Conservation (phyloP, 1,139 yeast genomes). For the Taphrina communis region DNA sequence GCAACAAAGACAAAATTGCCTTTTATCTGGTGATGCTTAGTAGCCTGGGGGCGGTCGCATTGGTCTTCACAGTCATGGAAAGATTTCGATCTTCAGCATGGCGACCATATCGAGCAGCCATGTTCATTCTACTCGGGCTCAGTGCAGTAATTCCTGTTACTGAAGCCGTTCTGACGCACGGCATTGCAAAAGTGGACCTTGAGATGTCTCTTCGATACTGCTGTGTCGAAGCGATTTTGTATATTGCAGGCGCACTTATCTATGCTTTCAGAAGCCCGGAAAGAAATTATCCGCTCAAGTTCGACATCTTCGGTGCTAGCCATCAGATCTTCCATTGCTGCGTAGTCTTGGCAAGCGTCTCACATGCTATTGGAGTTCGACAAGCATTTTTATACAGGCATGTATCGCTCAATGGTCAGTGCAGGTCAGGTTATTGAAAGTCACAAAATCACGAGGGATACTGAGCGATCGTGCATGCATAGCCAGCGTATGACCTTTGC, state of each 20-base stretch:
- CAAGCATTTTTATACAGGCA: conserved; percentile 59
- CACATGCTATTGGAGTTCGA: conserved; percentile 73
- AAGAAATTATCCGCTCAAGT: conserved; percentile 62
- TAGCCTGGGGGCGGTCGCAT: conserved; percentile 66
- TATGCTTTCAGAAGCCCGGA: conserved; percentile 86
- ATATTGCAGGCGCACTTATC: conserved; percentile 76
- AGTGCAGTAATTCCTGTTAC: conserved; percentile 76
- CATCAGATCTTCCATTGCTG: conserved; percentile 86
- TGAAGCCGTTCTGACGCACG: conserved; percentile 58
- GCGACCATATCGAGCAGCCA: conserved; percentile 75
- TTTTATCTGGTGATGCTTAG: conserved; percentile 60
- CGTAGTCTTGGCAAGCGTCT: conserved; percentile 79
- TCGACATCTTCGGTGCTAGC: conserved; percentile 57
- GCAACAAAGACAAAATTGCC: conserved; percentile 55
- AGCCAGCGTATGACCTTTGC: neutral
- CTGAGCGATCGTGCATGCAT: neutral
- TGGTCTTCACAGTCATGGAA: conserved; percentile 67
- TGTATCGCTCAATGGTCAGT: conserved; percentile 26
- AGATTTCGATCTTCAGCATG: conserved; percentile 71
- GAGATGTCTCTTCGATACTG: conserved; percentile 69
- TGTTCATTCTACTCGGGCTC: conserved; percentile 82
- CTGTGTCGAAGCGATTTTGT: conserved; percentile 69
- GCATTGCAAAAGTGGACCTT: conserved; percentile 56
- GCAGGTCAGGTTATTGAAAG: neutral
- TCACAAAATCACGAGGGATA: neutral